A percentile compares a stretch with the other conserved stretches of the same genome.
These are phyloP conservation scores for Trypanosoma vivax DNA, from an alignment of 208 protist species.

Conservation along the genomic window DNA sequence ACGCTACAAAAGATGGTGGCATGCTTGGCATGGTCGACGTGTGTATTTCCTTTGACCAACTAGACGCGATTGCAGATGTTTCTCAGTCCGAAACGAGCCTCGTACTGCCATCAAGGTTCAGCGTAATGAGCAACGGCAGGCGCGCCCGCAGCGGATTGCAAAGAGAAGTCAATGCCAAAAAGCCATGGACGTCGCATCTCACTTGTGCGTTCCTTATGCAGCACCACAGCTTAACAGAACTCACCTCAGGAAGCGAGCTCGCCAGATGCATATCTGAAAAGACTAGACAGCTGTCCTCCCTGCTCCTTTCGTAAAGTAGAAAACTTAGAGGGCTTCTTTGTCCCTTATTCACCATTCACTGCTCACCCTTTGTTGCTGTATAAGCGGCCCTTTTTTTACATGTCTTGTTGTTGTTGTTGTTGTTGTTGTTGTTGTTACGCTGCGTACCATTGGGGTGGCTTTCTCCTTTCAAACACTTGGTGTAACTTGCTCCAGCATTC, in stretches of 20 bases:
- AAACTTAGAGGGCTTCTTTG: neutral
- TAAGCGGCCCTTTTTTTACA: neutral
- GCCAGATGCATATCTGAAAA: too few species aligned
- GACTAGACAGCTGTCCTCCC: neutral
- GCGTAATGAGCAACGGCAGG: neutral
- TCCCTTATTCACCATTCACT: neutral
- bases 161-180: neutral
- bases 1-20: neutral
- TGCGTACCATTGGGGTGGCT: too few species aligned
- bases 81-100: conserved; percentile 10
- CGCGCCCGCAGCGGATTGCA: neutral
- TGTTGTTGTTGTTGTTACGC: too few species aligned
- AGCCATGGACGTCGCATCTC: neutral
- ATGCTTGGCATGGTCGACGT: conserved; percentile 17
- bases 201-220: conserved; percentile 1
- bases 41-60: conserved; percentile 4
- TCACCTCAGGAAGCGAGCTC: neutral
- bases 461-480: too few species aligned
- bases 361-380: neutral
- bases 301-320: conserved; percentile 10
- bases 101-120: conserved; percentile 12
- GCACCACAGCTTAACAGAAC: neutral
- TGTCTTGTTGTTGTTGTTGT: neutral
- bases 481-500: too few species aligned
- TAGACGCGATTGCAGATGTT: conserved; percentile 1